Evolutionary conservation across 2,329 filamentous ascomycete genomes (phyloP).

Genomic region (Calonectria hongkongensis): DNA sequence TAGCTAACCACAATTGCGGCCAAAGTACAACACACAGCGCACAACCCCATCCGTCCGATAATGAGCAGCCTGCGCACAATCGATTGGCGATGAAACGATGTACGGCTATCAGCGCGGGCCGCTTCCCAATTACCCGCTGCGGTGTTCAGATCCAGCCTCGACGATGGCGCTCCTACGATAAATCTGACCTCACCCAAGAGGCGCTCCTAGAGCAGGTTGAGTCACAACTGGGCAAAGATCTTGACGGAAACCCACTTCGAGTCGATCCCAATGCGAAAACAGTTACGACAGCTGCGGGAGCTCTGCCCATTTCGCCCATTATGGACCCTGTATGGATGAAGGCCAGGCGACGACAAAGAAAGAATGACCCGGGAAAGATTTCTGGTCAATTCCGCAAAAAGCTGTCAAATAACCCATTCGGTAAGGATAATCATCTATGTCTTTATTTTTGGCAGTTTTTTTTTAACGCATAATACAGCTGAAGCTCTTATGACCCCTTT

Average conservation of each 20-base stretch:
- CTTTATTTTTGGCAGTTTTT: background rate
- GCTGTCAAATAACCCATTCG: conserved; percentile 78
- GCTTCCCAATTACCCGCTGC: conserved; percentile 29
- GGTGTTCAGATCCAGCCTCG: conserved; percentile 39
- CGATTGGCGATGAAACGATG: conserved; percentile 55
- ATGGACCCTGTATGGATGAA: conserved; percentile 71
- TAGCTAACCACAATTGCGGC: background rate
- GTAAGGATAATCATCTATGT: conserved; percentile 61
- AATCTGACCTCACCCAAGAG: conserved; percentile 53
- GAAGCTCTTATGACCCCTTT: conserved; percentile 76
- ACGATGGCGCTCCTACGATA: conserved; percentile 60
- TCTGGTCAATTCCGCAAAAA: conserved; percentile 72
- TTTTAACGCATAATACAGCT: conserved; percentile 64
- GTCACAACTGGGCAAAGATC: conserved; percentile 56
- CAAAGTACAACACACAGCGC: conserved; percentile 14
- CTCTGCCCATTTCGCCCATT: conserved; percentile 72
- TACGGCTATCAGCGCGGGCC: conserved; percentile 45
- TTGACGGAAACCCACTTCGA: conserved; percentile 55
- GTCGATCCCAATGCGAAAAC: conserved; percentile 65
- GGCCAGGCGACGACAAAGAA: conserved; percentile 65
- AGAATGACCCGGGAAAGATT: conserved; percentile 57
- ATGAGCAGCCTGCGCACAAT: conserved; percentile 45
- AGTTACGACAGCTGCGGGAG: conserved; percentile 66
- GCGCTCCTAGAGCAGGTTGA: conserved; percentile 58
- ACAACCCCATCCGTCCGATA: conserved; percentile 27